Conservation (phyloP, 345 rosid species). For the Kandelia obovata region DNA sequence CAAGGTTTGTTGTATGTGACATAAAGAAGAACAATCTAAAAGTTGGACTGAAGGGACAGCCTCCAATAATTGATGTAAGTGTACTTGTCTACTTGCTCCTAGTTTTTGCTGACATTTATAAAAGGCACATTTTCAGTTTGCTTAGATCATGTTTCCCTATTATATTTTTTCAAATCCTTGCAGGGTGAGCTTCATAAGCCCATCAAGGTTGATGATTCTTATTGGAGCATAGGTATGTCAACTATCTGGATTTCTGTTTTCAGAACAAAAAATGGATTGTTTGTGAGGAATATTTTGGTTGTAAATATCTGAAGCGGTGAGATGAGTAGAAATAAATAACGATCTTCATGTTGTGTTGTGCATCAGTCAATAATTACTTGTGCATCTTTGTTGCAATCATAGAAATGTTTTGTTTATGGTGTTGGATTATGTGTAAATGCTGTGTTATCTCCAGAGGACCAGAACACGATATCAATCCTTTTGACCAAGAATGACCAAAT, state of each 20-base stretch:
- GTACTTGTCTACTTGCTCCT: not conserved
- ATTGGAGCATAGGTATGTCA: constrained; percentile 85
- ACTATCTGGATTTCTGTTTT: not conserved
- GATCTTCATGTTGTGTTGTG: not conserved
- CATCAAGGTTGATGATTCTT: constrained; percentile 80
- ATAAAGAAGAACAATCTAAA: constrained; percentile 82
- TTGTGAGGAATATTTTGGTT: too few relatives aligned
- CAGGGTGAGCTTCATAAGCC: constrained; percentile 69
- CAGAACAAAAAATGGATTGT: too few relatives aligned
- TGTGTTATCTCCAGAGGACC: constrained; percentile 52
- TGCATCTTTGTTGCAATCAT: not conserved
- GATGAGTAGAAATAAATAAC: too few relatives aligned
- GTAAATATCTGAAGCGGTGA: too few relatives aligned
- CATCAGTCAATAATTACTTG: not conserved
- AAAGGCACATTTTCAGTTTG: not conserved
- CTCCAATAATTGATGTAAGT: constrained; percentile 78
- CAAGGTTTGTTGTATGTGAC: constrained; percentile 62
- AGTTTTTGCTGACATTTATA: not conserved
- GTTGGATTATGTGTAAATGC: constrained; percentile 1
- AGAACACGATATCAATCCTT: constrained; percentile 53
- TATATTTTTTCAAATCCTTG: constrained; percentile 10
- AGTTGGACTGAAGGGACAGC: constrained; percentile 83
- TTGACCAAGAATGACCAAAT: constrained; percentile 86
- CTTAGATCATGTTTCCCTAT: not conserved
- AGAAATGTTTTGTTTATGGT: not conserved